Percentiles rank a stretch among this genome's conserved stretches.
These are phyloP conservation scores for Haplosporangium sp. DNA, from an alignment of 371 early-diverging fungal genomes.

Conservation along the genomic window DNA sequence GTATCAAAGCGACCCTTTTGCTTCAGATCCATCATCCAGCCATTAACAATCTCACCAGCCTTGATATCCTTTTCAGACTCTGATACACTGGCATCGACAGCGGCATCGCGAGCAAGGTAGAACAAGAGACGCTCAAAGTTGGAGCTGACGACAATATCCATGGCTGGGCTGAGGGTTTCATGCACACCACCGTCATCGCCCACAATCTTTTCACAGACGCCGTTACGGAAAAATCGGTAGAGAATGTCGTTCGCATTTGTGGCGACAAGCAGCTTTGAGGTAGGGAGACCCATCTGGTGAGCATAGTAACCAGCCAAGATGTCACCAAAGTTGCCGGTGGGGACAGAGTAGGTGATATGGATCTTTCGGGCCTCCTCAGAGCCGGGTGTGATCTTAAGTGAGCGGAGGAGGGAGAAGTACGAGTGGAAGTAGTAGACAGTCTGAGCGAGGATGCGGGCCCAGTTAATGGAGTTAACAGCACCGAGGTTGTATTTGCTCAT, in stretches of 20 bases:
- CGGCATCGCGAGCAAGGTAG: constrained; percentile 82
- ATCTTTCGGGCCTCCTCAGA: constrained; percentile 61
- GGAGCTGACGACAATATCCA: constrained; percentile 96
- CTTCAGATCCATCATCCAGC: constrained; percentile 88
- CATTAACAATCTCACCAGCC: constrained; percentile 69
- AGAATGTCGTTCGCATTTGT: constrained; percentile 98
- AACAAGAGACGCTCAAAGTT: constrained; percentile 97
- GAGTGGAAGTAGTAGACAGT: constrained; percentile 96
- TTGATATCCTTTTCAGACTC: constrained; percentile 59
- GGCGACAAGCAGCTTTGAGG: constrained; percentile 84
- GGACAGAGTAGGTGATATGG: constrained; percentile 86
- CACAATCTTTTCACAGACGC: constrained; percentile 79
- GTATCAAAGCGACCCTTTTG: constrained; percentile 80
- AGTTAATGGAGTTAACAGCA: constrained; percentile 99
- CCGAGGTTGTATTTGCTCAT: constrained; percentile 83
- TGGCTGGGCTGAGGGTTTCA: constrained; percentile 93
- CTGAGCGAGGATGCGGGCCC: constrained; percentile 97
- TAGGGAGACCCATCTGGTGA: constrained; percentile 91
- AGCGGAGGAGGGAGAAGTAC: constrained; percentile 78
- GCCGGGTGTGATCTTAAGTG: constrained; percentile 65
- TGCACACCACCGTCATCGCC: constrained; percentile 72
- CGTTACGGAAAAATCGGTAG: constrained; percentile 91
- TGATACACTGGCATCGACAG: constrained; percentile 45
- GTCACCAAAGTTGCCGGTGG: constrained; percentile 99
- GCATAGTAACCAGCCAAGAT: constrained; percentile 96